Evolutionary conservation across 1,284 basidiomycete genomes (phyloP).

Genomic region (Cryptococcus deneoformans): DNA sequence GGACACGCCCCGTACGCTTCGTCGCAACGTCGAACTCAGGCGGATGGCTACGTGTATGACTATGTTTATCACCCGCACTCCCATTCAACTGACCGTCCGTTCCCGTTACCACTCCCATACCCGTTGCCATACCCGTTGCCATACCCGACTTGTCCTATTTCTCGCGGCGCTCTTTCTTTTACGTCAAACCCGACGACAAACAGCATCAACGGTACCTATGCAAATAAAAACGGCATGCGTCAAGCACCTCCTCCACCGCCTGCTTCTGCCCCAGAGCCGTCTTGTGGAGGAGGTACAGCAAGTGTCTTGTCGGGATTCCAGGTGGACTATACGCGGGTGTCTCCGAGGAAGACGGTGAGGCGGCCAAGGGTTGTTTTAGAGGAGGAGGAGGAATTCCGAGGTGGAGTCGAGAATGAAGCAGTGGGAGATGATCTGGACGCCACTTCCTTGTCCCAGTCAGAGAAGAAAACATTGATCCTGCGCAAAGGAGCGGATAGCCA

Average conservation of each 20-base stretch:
- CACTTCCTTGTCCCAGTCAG: neutral
- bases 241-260: neutral
- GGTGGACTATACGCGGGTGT: slow-evolving; percentile 4
- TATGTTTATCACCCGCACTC: too few relatives aligned
- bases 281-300: neutral
- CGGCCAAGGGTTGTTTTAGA: slow-evolving; percentile 1
- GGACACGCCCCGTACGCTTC: too few relatives aligned
- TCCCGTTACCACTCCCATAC: too few relatives aligned
- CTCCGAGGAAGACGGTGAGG: neutral
- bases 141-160: too few relatives aligned
- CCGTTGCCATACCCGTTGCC: too few relatives aligned
- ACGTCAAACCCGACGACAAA: too few relatives aligned
- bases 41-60: too few relatives aligned
- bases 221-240: too few relatives aligned
- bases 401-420: neutral
- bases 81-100: too few relatives aligned
- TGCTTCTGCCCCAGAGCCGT: neutral
- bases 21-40: too few relatives aligned
- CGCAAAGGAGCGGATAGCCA: neutral
- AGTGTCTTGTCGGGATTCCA: slow-evolving; percentile 7
- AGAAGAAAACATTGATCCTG: neutral
- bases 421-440: neutral
- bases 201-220: too few relatives aligned
- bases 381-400: neutral
- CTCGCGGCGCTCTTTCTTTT: too few relatives aligned